Base-by-base conservation (phyloP, 2,329 filamentous ascomycete species). In the Parafenestella ontariensis region DNA sequence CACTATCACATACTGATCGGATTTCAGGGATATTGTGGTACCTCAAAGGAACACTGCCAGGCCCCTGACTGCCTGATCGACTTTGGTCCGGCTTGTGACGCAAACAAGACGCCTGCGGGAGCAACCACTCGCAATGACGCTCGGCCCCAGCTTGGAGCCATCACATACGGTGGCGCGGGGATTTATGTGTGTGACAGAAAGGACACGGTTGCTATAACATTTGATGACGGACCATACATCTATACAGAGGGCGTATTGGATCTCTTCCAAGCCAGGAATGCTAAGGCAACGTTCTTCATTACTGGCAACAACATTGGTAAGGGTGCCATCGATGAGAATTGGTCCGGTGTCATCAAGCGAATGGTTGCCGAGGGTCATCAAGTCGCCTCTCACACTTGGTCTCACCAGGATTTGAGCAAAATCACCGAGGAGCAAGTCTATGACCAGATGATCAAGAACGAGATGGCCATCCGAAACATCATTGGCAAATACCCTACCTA, bases 271-370 rank as follows among this genome's bases (percentile, higher is more conserved):
- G 77, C 76, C 20, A 85, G 86, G 60, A 75, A 80, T 20, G 86
- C 84, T n/a, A 87, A 84, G 56, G 87, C 86, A 0, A 90, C 88
- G 0, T 90, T 90, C 73, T 89, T 89, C 69, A 77, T 89, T 52
- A 85, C 82, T 3, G 83, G 83, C 3, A 83, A 79, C 70, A 85
- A 84, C 70, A 74, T 81, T 13, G 79, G 78, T 46, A 85, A 85
- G 70, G 83, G 83, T 29, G 72, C 78, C 57, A 86, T 86, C 59
- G 84, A 86, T 58, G 78, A 84, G 57, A 71, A 78, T 3, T 84
- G 83, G 71, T 72, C 75, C 3, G 75, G 75, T 2, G 80, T 84
- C 15, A 82, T 87, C 46, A 78, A 81, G 68, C 79, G 82, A 46
- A 85, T 85, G 80, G 58, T 79, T 47, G 61, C 66, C 23, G 80